Evolutionary conservation across 2,329 filamentous ascomycete species (phyloP), one percentile per base, ranked within the genome.

Genomic region (Monilinia laxa): DNA sequence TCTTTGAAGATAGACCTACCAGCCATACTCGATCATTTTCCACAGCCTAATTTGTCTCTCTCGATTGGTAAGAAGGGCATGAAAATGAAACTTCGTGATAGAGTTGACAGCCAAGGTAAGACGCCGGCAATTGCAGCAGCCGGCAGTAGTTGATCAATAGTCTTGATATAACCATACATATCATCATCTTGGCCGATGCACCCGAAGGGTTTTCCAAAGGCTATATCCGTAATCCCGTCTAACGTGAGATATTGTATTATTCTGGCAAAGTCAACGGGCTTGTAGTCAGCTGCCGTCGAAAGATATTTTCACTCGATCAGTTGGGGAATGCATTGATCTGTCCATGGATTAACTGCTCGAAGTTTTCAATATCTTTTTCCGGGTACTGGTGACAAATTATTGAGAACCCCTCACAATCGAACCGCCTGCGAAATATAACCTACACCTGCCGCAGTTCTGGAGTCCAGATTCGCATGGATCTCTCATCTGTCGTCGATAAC

Each of bases 171-270:
- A 62, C 79, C 79, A 70, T 81, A 81, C 0, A 81, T 77, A 68
- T 85, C 83, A 2, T 76, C 72, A 70, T 85, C 82, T 18, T 77
- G 71, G 31, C 78, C 78, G 2, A 85, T 71, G 68, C 81, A 82
- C 14, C 83, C 83, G 69, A 85, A 84, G 0, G 79, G 71, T 67
- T 81, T 65, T 14, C 84, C 83, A 23, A 85, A 81, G 0, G 82
- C 82, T 35, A 85, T 75, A 53, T 84, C 80, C n/a, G 81, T 82
- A 57, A 86, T 84, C 2, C 83, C 81, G 66, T 87, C 85, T 0
- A 86, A 76, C 1, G 84, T 81, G 66, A 85, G 83, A 77, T 80
- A 85, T 31, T 83, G 82, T 1, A 81, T 80, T 69, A 84, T 83
- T 52, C 77, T 75, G 23, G 81, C 81, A 60, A 87, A 75, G 70